Conservation (phyloP, 192 early-diverging fungal genomes). For the Backusella sp. region DNA sequence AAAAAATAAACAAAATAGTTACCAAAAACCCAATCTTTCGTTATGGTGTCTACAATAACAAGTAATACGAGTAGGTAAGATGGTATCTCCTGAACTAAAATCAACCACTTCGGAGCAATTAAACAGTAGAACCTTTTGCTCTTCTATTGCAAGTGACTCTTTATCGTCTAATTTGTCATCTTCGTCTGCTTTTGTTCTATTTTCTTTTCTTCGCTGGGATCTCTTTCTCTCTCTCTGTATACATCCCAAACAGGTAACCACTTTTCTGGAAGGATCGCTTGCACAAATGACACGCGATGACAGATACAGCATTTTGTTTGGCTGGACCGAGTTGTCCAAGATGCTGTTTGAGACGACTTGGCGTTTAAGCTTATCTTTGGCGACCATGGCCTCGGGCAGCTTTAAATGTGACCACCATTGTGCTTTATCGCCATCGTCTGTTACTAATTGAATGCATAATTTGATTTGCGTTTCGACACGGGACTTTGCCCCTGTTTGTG, state of each 20-base stretch:
- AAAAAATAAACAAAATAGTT: not conserved
- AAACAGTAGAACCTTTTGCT: constrained; percentile 83
- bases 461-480: constrained; percentile 96
- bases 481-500: constrained; percentile 69
- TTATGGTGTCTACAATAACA: constrained; percentile 97
- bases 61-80: constrained; percentile 93
- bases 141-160: constrained; percentile 67
- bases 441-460: constrained; percentile 82
- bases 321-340: constrained; percentile 24
- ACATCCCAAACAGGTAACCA: constrained; percentile 80
- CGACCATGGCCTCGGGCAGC: constrained; percentile 84
- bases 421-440: constrained; percentile 70
- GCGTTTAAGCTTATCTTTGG: constrained; percentile 70
- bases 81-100: constrained; percentile 86
- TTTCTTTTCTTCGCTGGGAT: constrained; percentile 60
- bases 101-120: constrained; percentile 87
- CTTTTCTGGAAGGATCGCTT: constrained; percentile 73
- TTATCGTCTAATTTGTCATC: constrained; percentile 45
- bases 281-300: constrained; percentile 86
- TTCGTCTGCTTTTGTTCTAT: constrained; percentile 35
- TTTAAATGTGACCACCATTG: constrained; percentile 82
- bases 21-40: constrained; percentile 91
- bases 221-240: constrained; percentile 80
- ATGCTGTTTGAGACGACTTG: constrained; percentile 13
- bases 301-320: constrained; percentile 54